Percentiles rank a stretch among this genome's conserved stretches.
Conservation (phyloP, 768 basidiomycete species). For the Auriculariales sp. region DNA sequence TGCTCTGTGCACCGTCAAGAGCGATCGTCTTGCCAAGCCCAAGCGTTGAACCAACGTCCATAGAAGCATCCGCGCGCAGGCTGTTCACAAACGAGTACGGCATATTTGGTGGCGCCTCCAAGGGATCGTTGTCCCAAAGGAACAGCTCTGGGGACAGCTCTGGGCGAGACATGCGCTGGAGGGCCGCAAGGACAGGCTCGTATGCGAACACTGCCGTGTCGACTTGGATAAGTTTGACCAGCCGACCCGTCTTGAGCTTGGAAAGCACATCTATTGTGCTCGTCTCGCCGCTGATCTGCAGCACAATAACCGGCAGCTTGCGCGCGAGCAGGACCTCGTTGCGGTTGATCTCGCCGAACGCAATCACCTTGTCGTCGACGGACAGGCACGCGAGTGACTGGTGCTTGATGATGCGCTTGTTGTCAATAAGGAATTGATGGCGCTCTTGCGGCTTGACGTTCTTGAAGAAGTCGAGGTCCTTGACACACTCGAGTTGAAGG, state of each 20-base stretch:
- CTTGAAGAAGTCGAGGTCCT: no score
- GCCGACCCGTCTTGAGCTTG: constrained; percentile 20
- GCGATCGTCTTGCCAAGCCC: constrained; percentile 15
- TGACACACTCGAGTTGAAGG: no score
- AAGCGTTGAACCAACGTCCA: not conserved
- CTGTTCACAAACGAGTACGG: no score
- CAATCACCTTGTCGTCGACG: constrained; percentile 31
- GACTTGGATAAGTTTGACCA: constrained; percentile 36
- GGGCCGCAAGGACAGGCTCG: constrained; percentile 42
- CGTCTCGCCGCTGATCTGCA: constrained; percentile 32
- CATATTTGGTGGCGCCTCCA: no score
- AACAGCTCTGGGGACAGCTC: constrained; percentile 38
- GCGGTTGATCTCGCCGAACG: constrained; percentile 37
- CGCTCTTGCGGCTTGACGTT: constrained; percentile 23
- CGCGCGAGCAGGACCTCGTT: constrained; percentile 36
- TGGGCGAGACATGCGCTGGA: constrained; percentile 31
- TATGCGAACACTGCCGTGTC: constrained; percentile 50
- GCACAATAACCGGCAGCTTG: constrained; percentile 33
- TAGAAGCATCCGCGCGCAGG: no score
- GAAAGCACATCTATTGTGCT: constrained; percentile 23
- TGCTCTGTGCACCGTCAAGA: constrained; percentile 36
- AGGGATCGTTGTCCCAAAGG: constrained; percentile 33
- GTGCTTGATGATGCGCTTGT: no score
- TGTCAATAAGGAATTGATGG: constrained; percentile 22
- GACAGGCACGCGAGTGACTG: constrained; percentile 41